phyloP scores from a whole-genome alignment of 768 basidiomycete genomes.

The Neoboletus magnificus region DNA sequence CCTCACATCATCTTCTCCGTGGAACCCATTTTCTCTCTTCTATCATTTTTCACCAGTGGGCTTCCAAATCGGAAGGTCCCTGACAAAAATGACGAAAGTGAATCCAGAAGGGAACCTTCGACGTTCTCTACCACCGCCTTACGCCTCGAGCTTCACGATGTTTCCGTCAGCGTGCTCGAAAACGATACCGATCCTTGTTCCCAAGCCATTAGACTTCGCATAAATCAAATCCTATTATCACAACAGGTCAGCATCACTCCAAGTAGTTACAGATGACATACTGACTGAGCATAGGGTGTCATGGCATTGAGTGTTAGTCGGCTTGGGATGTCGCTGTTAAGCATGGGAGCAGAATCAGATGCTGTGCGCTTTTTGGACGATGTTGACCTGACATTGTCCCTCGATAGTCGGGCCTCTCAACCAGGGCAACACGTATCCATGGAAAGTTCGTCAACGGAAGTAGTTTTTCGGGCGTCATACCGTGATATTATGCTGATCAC shows the following conservation, averaged over 20 bases:
- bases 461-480: slow-evolving; percentile 93
- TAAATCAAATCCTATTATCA: slow-evolving; percentile 82
- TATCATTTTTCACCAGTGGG: slow-evolving; percentile 76
- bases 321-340: slow-evolving; percentile 90
- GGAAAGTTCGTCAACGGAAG: slow-evolving; percentile 75
- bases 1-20: slow-evolving; percentile 90
- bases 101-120: slow-evolving; percentile 12
- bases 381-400: slow-evolving; percentile 79
- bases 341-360: slow-evolving; percentile 82
- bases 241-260: slow-evolving; percentile 68
- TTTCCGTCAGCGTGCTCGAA: slow-evolving; percentile 85
- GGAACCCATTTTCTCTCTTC: slow-evolving; percentile 85
- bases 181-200: slow-evolving; percentile 74
- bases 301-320: slow-evolving; percentile 74
- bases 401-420: slow-evolving; percentile 78
- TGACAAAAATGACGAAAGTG: slow-evolving; percentile 12
- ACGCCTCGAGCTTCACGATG: slow-evolving; percentile 85
- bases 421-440: slow-evolving; percentile 76
- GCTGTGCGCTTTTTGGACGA: slow-evolving; percentile 92
- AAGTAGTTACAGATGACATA: neutral
- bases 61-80: slow-evolving; percentile 30
- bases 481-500: slow-evolving; percentile 90
- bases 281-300: slow-evolving; percentile 56
- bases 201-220: slow-evolving; percentile 82
- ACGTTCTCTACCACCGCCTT: slow-evolving; percentile 44